Conservation (phyloP, 768 basidiomycete species). For the Suillus luteus region DNA sequence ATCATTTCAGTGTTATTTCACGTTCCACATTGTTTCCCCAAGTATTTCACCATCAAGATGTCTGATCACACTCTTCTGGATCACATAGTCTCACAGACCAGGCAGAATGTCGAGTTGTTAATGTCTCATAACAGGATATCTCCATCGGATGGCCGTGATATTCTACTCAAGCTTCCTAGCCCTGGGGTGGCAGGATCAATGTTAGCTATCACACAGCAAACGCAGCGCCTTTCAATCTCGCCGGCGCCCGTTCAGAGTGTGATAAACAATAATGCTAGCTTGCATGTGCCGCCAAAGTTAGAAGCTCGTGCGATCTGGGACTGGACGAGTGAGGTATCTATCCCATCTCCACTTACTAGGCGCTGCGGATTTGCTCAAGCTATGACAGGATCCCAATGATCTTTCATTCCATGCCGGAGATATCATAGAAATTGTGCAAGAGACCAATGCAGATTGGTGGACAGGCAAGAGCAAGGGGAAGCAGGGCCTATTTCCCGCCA, state of each 20-base stretch:
- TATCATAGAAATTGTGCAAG: constrained; percentile 74
- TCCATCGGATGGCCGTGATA: constrained; percentile 39
- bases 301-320: constrained; percentile 34
- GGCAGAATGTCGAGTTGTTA: constrained; percentile 49
- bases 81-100: constrained; percentile 49
- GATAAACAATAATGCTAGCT: constrained; percentile 4
- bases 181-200: constrained; percentile 21
- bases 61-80: constrained; percentile 26
- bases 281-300: constrained; percentile 12
- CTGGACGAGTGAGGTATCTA: constrained; percentile 33
- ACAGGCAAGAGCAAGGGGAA: constrained; percentile 62
- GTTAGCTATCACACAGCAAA: constrained; percentile 23
- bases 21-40: background rate
- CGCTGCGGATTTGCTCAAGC: constrained; percentile 13
- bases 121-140: constrained; percentile 44
- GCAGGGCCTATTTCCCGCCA: constrained; percentile 77
- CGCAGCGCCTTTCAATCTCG: constrained; percentile 29
- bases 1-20: background rate
- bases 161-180: constrained; percentile 41
- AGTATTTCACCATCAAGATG: constrained; percentile 20
- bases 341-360: background rate
- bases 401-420: constrained; percentile 76
- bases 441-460: constrained; percentile 93
- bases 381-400: constrained; percentile 69
- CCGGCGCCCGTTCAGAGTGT: constrained; percentile 14